Evolutionary conservation across 176 grass and related monocot genomes (phyloP).

Genomic region (Aegilops sharonensis): DNA sequence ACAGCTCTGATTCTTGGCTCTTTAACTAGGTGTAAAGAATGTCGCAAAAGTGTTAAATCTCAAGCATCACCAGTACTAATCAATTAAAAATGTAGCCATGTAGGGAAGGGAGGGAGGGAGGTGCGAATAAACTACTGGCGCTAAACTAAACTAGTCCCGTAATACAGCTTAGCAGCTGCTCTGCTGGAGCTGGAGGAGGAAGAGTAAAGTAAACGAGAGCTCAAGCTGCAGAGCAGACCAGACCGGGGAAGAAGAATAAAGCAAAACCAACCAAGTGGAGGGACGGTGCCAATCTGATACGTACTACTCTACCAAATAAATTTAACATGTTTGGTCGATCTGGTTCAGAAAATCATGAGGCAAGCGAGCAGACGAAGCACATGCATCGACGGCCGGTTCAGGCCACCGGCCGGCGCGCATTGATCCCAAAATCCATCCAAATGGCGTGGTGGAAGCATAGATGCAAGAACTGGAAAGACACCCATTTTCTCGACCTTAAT

Average conservation of each 20-base stretch:
- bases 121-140: background rate
- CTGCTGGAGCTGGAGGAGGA: background rate
- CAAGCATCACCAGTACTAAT: background rate
- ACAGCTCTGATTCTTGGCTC: background rate
- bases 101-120: background rate
- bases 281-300: constrained; percentile 2
- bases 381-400: background rate
- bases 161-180: background rate
- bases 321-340: too few relatives aligned
- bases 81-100: background rate
- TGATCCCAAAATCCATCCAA: too few relatives aligned
- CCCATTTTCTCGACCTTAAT: too few relatives aligned
- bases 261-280: background rate
- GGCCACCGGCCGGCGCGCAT: too few relatives aligned
- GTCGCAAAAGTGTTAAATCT: background rate
- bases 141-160: background rate
- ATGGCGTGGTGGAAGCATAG: too few relatives aligned
- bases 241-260: constrained; percentile 3
- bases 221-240: background rate
- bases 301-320: too few relatives aligned
- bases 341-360: too few relatives aligned
- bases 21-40: constrained; percentile 30
- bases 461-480: too few relatives aligned
- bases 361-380: background rate
- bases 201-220: background rate